These are phyloP conservation scores for Radiomyces spectabilis DNA, from an alignment of 192 early-diverging fungal genomes.

Conservation along the genomic window DNA sequence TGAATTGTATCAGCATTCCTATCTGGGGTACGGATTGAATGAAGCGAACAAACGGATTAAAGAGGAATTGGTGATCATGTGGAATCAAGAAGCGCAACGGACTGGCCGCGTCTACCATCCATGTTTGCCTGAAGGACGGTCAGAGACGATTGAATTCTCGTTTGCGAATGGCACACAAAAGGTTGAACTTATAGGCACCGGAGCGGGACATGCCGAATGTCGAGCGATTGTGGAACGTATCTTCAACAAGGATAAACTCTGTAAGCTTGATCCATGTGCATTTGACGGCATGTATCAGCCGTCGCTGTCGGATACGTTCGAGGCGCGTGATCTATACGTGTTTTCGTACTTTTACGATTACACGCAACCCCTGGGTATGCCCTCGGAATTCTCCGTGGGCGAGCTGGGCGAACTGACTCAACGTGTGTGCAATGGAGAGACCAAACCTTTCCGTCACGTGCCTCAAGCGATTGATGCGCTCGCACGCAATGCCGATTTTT, in stretches of 20 bases:
- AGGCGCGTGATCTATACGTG: constrained; percentile 72
- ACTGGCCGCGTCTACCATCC: constrained; percentile 44
- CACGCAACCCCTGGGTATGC: constrained; percentile 59
- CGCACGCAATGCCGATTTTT: constrained; percentile 60
- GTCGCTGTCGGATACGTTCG: constrained; percentile 56
- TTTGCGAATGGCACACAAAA: constrained; percentile 5
- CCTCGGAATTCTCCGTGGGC: constrained; percentile 60
- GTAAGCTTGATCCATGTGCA: constrained; percentile 61
- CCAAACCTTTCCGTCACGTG: constrained; percentile 36
- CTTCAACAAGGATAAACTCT: constrained; percentile 68
- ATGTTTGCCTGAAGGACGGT: constrained; percentile 58
- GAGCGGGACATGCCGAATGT: constrained; percentile 47
- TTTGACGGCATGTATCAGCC: constrained; percentile 93
- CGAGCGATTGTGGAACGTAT: constrained; percentile 48
- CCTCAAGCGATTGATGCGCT: constrained; percentile 46
- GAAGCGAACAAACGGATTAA: constrained; percentile 75
- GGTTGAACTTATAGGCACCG: constrained; percentile 43
- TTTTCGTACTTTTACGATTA: constrained; percentile 97
- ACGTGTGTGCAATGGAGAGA: constrained; percentile 57
- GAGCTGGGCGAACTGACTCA: constrained; percentile 64
- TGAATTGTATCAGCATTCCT: constrained; percentile 89
- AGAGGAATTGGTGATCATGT: constrained; percentile 27
- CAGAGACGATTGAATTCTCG: constrained; percentile 33
- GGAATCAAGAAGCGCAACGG: constrained; percentile 20
- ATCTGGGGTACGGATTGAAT: constrained; percentile 87